Conservation (phyloP, 2,329 filamentous ascomycete genomes). For the Ceratocystis colombiana region DNA sequence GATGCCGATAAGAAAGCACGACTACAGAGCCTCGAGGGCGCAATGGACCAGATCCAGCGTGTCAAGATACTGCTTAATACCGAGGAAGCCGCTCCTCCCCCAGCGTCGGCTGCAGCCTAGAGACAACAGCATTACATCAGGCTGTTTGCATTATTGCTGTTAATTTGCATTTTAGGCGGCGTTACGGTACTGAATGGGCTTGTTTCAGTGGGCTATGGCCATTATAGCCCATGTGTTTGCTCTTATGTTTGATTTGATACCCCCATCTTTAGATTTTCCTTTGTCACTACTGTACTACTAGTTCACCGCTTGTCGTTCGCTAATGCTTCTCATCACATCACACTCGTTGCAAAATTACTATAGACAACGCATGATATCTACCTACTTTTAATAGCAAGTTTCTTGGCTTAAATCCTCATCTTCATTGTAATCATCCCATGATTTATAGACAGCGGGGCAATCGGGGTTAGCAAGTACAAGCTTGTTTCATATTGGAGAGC, state of each 20-base stretch:
- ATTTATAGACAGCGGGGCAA: background rate
- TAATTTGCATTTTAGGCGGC: slow-evolving; percentile 4
- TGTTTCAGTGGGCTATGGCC: background rate
- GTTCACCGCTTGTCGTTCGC: background rate
- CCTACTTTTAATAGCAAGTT: background rate
- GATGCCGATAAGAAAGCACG: slow-evolving; percentile 60
- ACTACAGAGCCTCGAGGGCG: slow-evolving; percentile 60
- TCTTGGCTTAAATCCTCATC: background rate
- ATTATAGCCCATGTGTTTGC: slow-evolving; percentile 1
- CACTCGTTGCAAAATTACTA: background rate
- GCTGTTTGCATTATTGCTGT: background rate
- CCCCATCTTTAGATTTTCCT: slow-evolving; percentile 14
- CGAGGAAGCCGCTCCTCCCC: slow-evolving; percentile 27
- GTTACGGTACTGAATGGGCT: background rate
- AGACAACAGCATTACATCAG: slow-evolving; percentile 8
- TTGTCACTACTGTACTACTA: slow-evolving; percentile 9
- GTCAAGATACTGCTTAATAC: slow-evolving; percentile 51
- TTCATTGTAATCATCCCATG: background rate
- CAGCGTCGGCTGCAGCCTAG: slow-evolving; percentile 24
- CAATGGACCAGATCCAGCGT: slow-evolving; percentile 60
- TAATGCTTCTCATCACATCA: slow-evolving; percentile 10
- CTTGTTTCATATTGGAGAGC: background rate
- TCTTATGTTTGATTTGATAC: slow-evolving; percentile 14
- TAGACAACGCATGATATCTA: slow-evolving; percentile 10
- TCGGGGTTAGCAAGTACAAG: background rate